Base-by-base conservation (phyloP, 257 asterid genomes). In the Jasminum sambac region DNA sequence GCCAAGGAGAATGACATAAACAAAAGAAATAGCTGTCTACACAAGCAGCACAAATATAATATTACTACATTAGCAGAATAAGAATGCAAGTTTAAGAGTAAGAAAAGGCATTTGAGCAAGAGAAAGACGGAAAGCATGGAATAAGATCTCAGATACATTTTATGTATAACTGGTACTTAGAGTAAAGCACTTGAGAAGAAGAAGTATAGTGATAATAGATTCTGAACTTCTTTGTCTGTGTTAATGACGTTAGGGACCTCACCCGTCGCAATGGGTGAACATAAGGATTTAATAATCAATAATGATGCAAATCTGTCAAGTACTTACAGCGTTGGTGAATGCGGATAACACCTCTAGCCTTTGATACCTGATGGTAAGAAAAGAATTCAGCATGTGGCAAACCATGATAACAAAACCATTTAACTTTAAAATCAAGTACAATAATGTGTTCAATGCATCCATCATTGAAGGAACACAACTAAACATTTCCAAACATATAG, bases 11-110 rank as follows among this genome's bases (percentile, higher is more conserved):
- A 95, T 8, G 98, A 88, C 93, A 91, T 69, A 79, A 95, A 95
- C 90, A 95, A 84, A 77, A 95, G 96, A 80, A 95, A 95, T 81
- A 95, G 87, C 99, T 91, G 99, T 78, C 99, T 95, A 95, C 82
- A 87, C 87, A 89, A 83, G 82, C 79, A 87, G 63, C 82, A 84
- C 67, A 78, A 23, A 36, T 19, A 68, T 39, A 70, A 69, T 59
- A 74, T 63, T 57, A 59, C 58, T 26, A 38, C 70, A 74, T 78
- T 80, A 85, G 83, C 61, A 52, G 17, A n/a, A 30, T 30, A 30
- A 30, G 36, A 30, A 30, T 30, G 1, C 4, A 30, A 4, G 36
- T 30, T 30, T 30, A 30, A 30, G 36, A 30, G 36, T 30, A 30
- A 30, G 36, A 30, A 55, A 30, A 58, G 40, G 66, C 67, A 64